Conservation (phyloP, 2,329 filamentous ascomycete species). For the Claviceps citrina region DNA sequence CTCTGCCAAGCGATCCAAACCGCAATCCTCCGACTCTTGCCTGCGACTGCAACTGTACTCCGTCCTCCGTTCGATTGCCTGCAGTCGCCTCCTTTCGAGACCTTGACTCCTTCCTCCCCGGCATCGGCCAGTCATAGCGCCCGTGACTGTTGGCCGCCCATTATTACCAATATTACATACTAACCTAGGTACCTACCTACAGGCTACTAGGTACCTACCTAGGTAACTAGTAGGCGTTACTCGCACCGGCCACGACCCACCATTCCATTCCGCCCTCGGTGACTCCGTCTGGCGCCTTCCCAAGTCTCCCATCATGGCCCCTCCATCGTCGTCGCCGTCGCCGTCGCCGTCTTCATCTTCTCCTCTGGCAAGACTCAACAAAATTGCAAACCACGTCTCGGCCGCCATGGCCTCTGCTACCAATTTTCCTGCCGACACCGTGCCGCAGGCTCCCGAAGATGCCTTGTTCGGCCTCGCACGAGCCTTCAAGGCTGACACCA, state of each 20-base stretch:
- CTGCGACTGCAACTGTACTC: not conserved
- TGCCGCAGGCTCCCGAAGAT: constrained; percentile 87
- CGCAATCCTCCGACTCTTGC: not conserved
- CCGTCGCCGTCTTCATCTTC: constrained; percentile 4
- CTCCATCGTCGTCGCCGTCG: constrained; percentile 12
- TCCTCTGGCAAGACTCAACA: constrained; percentile 38
- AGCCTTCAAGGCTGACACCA: constrained; percentile 67
- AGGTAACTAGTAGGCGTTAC: no score
- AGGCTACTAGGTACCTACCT: no score
- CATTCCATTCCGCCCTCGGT: constrained; percentile 1
- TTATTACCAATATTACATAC: no score
- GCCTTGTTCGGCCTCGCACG: constrained; percentile 86
- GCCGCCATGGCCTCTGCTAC: constrained; percentile 36
- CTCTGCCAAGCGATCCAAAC: no score
- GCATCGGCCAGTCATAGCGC: no score
- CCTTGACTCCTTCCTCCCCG: no score
- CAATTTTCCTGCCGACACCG: constrained; percentile 58
- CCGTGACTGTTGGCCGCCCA: no score
- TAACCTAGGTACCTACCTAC: no score
- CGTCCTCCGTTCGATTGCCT: not conserved
- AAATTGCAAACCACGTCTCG: constrained; percentile 56
- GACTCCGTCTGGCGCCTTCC: not conserved
- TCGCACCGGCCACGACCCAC: no score
- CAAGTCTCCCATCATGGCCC: constrained; percentile 7
- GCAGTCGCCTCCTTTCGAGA: no score